A percentile compares a stretch with the other conserved stretches of the same genome.
Conservation (phyloP, 768 basidiomycete species). For the Kwoniella pini region DNA sequence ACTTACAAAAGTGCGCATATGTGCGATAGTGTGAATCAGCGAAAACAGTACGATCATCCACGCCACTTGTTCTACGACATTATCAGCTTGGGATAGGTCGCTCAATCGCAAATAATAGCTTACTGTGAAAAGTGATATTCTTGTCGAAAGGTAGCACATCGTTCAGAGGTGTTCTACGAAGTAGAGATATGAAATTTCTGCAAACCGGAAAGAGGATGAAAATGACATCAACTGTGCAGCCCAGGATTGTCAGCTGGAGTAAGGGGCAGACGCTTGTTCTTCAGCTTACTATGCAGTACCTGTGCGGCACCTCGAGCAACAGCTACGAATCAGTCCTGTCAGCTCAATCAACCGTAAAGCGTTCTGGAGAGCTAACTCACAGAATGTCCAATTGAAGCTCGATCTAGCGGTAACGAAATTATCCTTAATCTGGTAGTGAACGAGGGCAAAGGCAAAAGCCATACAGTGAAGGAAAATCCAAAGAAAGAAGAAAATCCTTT, state of each 20-base stretch:
- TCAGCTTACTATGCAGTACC: constrained; percentile 64
- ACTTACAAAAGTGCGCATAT: constrained; percentile 57
- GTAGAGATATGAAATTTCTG: constrained; percentile 86
- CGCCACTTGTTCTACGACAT: constrained; percentile 70
- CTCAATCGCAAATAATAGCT: constrained; percentile 1
- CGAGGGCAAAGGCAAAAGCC: constrained; percentile 72
- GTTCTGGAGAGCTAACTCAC: constrained; percentile 59
- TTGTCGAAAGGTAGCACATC: constrained; percentile 69
- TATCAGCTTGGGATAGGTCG: neutral
- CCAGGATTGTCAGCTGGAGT: neutral
- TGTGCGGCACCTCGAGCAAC: constrained; percentile 87
- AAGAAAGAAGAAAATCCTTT: constrained; percentile 71
- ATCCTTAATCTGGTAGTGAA: constrained; percentile 58
- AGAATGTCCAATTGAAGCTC: constrained; percentile 73
- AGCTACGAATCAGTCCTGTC: constrained; percentile 57
- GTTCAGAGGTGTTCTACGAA: constrained; percentile 75
- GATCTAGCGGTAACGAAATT: constrained; percentile 68
- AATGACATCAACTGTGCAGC: constrained; percentile 70
- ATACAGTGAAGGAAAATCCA: constrained; percentile 81
- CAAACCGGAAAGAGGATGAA: constrained; percentile 95
- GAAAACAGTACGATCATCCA: constrained; percentile 84
- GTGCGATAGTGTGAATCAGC: constrained; percentile 74
- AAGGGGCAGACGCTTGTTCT: neutral
- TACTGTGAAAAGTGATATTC: constrained; percentile 73
- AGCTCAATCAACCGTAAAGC: neutral